Evolutionary conservation across 345 rosid species (phyloP), one percentile per base, ranked within the genome.

Genomic region (Rhodamnia rubescens): DNA sequence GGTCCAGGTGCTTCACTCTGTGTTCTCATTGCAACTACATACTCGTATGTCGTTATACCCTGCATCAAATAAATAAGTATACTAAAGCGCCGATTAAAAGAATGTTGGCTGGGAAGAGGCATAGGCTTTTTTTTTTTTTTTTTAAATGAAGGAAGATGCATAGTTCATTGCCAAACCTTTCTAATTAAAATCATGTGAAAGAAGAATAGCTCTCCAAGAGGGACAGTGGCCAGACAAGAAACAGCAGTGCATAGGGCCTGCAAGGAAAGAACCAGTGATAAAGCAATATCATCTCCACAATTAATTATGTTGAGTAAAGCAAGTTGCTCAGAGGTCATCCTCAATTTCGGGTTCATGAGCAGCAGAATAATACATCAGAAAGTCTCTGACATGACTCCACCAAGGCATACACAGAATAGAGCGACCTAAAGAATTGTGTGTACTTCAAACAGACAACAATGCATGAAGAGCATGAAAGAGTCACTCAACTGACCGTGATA

Each of bases 21-120:
- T 21, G 95, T 93, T 91, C 98, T 95, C 96, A 97, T 91, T 69
- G 99, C 98, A 84, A 95, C 93, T 86, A 95, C 95, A 86, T 95
- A 97, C 88, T 97, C 99, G 78, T 94, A 95, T 85, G 98, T 97
- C 42, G 98, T 95, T 86, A 97, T 95, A 82, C 98, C 99, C 98
- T 97, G 89, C 58, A 90, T 40, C 21, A 69, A 69, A 20, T 59
- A 44, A 49, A 49, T 59, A 36, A 69, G 47, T 36, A 36, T 18
- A 36, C 78, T 69, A 18, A 32, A 36, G 16, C 2, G 78, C 47
- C 24, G 0, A 18, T 18, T 69, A 21, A 36, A 64, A 69, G 13
- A 69, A 69, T 18, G 78, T 9, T 5, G 7, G 13, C 47, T 36
- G 40, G 24, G 47, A 69, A 11, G 78, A 69, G 26, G 78, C 42